Conservation (phyloP, 768 basidiomycete species). For the Phylloporus sp. region DNA sequence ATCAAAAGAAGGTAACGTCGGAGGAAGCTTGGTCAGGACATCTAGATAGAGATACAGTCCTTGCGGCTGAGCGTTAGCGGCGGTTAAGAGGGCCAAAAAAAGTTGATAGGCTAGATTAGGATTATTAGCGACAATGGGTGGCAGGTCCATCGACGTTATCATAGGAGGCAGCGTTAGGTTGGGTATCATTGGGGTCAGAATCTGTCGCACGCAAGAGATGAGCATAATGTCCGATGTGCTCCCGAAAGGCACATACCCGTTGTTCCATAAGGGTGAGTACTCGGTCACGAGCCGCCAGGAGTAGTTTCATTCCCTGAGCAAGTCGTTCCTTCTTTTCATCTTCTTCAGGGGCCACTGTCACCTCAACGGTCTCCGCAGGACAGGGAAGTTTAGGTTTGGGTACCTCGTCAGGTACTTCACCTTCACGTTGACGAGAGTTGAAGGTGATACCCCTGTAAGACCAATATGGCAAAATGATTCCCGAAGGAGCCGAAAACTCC, state of each 20-base stretch:
- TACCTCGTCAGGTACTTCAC: neutral
- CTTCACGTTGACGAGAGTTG: conserved; percentile 6
- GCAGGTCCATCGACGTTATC: conserved; percentile 64
- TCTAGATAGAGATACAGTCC: conserved; percentile 52
- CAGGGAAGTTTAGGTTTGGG: neutral
- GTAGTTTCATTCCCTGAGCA: conserved; percentile 60
- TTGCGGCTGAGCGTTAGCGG: conserved; percentile 26
- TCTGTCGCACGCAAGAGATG: conserved; percentile 29
- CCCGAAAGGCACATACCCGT: conserved; percentile 40
- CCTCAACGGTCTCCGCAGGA: conserved; percentile 5
- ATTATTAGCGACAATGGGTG: conserved; percentile 62
- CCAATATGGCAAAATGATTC: conserved; percentile 15
- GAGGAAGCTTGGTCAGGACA: conserved; percentile 60
- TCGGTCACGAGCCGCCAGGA: conserved; percentile 65
- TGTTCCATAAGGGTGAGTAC: conserved; percentile 73
- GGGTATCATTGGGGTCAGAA: conserved; percentile 47
- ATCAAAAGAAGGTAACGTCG: conserved; percentile 69
- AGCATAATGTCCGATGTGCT: neutral
- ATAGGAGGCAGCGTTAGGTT: conserved; percentile 42
- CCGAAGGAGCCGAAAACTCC: neutral
- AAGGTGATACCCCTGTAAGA: conserved; percentile 13
- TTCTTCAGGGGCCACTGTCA: conserved; percentile 39
- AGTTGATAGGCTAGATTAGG: conserved; percentile 66
- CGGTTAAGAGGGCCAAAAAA: conserved; percentile 51
- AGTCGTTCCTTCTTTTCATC: conserved; percentile 55